A percentile compares a stretch with the other conserved stretches of the same genome.
phyloP scores from a whole-genome alignment of 441 rosid species.

The Euphorbia celastroides region DNA sequence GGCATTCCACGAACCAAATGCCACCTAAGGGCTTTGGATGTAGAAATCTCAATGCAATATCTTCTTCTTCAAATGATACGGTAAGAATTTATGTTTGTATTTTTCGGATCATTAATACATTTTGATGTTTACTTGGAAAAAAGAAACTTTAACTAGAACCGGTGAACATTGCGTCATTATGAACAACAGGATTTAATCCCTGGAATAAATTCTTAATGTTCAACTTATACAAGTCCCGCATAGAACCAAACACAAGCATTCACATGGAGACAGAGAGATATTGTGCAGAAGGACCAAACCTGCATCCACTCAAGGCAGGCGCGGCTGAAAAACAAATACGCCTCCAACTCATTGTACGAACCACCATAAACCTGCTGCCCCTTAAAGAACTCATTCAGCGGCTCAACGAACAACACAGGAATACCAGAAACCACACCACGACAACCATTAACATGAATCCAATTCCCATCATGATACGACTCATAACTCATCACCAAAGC shows the following conservation, averaged over 20 bases:
- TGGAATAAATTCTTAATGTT: no score
- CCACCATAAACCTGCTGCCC: slow-evolving; percentile 50
- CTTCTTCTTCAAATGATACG: neutral
- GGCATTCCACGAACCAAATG: no score
- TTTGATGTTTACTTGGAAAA: neutral
- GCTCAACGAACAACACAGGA: slow-evolving; percentile 44
- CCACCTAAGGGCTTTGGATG: neutral
- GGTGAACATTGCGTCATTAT: neutral
- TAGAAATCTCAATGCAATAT: neutral
- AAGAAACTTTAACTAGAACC: neutral
- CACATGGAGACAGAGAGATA: neutral
- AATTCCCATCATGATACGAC: slow-evolving; percentile 44
- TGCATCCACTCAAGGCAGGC: slow-evolving; percentile 71
- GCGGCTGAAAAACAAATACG: slow-evolving; percentile 49
- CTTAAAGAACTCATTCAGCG: slow-evolving; percentile 48
- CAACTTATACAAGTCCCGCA: neutral
- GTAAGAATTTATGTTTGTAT: neutral
- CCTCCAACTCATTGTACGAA: slow-evolving; percentile 51
- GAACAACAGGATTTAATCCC: no score
- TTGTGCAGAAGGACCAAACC: slow-evolving; percentile 25
- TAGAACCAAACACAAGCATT: neutral
- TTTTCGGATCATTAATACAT: neutral
- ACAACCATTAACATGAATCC: slow-evolving; percentile 42
- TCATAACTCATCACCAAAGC: slow-evolving; percentile 27
- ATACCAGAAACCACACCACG: slow-evolving; percentile 42